Percentiles rank a stretch among this genome's conserved stretches.
Evolutionary conservation across 768 basidiomycete species (phyloP).

Genomic region (Boletus pseudo-olivaceus): DNA sequence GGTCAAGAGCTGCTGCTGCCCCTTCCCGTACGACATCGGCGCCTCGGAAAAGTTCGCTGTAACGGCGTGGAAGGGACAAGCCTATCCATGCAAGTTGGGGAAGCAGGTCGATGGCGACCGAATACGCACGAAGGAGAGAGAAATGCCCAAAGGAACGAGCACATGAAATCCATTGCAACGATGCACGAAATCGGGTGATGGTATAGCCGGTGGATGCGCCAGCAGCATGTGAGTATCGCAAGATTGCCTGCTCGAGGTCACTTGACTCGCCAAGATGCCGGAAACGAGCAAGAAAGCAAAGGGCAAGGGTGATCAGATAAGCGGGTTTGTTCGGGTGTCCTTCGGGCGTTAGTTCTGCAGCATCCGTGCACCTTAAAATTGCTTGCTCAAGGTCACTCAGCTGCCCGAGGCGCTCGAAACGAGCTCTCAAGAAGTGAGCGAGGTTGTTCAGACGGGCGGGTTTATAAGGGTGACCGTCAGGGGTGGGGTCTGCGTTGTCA

Average conservation of each 20-base stretch:
- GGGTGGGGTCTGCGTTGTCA: too few relatives aligned
- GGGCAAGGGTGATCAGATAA: background rate
- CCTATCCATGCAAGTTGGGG: too few relatives aligned
- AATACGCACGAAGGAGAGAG: too few relatives aligned
- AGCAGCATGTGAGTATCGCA: background rate
- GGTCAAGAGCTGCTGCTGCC: too few relatives aligned
- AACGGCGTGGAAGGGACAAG: too few relatives aligned
- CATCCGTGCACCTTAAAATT: background rate
- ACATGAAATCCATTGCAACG: background rate
- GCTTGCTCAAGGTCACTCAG: background rate
- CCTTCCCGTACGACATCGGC: too few relatives aligned
- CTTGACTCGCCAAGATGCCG: background rate
- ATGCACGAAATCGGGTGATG: background rate
- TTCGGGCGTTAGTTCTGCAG: too few relatives aligned
- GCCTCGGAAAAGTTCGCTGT: too few relatives aligned
- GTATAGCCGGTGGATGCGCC: background rate
- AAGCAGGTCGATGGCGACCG: too few relatives aligned
- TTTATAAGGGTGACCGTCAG: too few relatives aligned
- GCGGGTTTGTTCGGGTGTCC: too few relatives aligned
- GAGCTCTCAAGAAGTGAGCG: background rate
- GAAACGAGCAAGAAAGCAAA: background rate
- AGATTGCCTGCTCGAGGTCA: background rate
- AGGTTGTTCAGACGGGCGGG: background rate
- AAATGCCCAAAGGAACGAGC: too few relatives aligned
- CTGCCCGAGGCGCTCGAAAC: background rate